These are phyloP conservation scores for Monosporozyma siamensis DNA, from an alignment of 805 yeast species.

Conservation along the genomic window DNA sequence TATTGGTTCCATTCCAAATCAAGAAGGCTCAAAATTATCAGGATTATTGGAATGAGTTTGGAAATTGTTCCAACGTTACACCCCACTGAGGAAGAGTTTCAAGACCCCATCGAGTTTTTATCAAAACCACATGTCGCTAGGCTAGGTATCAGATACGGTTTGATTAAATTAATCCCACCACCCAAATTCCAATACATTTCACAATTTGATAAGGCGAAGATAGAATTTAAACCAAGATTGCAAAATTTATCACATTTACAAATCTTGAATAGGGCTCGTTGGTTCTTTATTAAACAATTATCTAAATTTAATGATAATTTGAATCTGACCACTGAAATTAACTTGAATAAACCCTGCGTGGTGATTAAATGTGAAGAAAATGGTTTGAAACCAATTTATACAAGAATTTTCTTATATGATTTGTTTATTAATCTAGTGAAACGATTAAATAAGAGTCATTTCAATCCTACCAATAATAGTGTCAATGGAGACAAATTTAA, in stretches of 20 bases:
- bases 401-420: constrained; percentile 31
- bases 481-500: not conserved
- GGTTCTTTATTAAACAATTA: constrained; percentile 52
- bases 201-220: constrained; percentile 41
- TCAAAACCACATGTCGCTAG: constrained; percentile 37
- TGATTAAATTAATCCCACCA: constrained; percentile 67
- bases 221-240: constrained; percentile 58
- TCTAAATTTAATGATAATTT: constrained; percentile 38
- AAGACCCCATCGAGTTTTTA: constrained; percentile 58
- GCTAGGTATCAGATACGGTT: constrained; percentile 56
- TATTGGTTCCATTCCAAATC: too few relatives aligned
- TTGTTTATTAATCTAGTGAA: constrained; percentile 31
- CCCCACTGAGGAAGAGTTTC: constrained; percentile 47
- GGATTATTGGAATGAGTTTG: constrained; percentile 5
- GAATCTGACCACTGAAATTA: not conserved
- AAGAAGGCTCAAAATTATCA: too few relatives aligned
- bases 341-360: constrained; percentile 3
- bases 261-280: constrained; percentile 50
- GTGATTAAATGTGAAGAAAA: too few relatives aligned
- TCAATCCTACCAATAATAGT: too few relatives aligned
- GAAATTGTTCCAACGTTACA: constrained; percentile 42
- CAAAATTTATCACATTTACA: constrained; percentile 60
- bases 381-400: not conserved
- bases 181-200: constrained; percentile 41
- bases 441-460: constrained; percentile 3